Percentiles rank a stretch among this genome's conserved stretches.
Conservation (phyloP, 352 stramenopile genomes). For the Phytophthora tentaculata region DNA sequence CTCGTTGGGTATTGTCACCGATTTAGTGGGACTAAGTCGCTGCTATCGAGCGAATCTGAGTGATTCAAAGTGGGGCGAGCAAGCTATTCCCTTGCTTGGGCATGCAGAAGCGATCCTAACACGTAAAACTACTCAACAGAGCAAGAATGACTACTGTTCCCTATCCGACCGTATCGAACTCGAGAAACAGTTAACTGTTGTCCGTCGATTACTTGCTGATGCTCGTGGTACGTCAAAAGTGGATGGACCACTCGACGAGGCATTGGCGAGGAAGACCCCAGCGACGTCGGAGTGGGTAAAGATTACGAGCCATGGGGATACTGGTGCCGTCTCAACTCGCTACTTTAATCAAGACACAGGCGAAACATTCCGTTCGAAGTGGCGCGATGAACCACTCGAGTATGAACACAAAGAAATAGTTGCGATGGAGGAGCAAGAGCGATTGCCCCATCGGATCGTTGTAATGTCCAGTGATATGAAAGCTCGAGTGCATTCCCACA, state of each 20-base stretch:
- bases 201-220: slow-evolving; percentile 21
- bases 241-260: slow-evolving; percentile 34
- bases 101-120: slow-evolving; percentile 33
- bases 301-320: slow-evolving; percentile 22
- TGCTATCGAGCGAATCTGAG: slow-evolving; percentile 52
- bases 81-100: slow-evolving; percentile 20
- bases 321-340: slow-evolving; percentile 9
- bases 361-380: slow-evolving; percentile 29
- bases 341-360: slow-evolving; percentile 81
- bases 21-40: slow-evolving; percentile 43
- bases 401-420: slow-evolving; percentile 52
- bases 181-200: slow-evolving; percentile 26
- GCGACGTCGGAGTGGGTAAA: slow-evolving; percentile 70
- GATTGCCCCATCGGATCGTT: slow-evolving; percentile 47
- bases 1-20: slow-evolving; percentile 25
- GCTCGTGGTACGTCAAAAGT: slow-evolving; percentile 3
- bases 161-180: slow-evolving; percentile 6
- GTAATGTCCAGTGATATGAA: slow-evolving; percentile 44
- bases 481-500: slow-evolving; percentile 18
- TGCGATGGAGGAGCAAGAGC: slow-evolving; percentile 29
- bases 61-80: slow-evolving; percentile 18
- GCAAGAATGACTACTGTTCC: slow-evolving; percentile 19
- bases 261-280: slow-evolving; percentile 40
- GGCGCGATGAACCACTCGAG: slow-evolving; percentile 53
- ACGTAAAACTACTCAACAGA: slow-evolving; percentile 14